Conservation (phyloP, 441 rosid species). For the Macaranga tanarius region DNA sequence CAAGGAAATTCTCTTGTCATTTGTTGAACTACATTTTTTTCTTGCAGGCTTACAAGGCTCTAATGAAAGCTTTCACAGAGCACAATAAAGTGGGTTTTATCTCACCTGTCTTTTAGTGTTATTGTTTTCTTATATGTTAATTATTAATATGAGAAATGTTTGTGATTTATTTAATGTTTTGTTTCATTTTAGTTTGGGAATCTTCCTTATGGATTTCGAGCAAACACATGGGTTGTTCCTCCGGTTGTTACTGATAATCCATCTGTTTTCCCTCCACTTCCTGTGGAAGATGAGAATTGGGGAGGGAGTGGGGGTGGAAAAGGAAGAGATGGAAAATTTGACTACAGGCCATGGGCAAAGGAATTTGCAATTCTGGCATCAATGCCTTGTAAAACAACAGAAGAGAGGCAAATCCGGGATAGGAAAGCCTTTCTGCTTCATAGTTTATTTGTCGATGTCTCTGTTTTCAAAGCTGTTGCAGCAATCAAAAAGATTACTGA, state of each 20-base stretch:
- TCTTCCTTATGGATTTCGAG: slow-evolving; percentile 69
- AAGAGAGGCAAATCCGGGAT: slow-evolving; percentile 63
- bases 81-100: slow-evolving; percentile 52
- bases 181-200: slow-evolving; percentile 55
- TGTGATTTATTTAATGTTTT: slow-evolving; percentile 11
- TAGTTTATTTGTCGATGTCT: slow-evolving; percentile 54
- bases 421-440: slow-evolving; percentile 72
- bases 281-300: slow-evolving; percentile 64
- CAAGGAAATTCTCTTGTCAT: background rate
- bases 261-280: slow-evolving; percentile 45
- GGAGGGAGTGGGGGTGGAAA: slow-evolving; percentile 70
- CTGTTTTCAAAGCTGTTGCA: slow-evolving; percentile 60
- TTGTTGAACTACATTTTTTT: slow-evolving; percentile 17
- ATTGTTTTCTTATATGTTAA: background rate
- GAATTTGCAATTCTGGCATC: slow-evolving; percentile 56
- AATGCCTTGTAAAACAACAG: slow-evolving; percentile 65
- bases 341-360: slow-evolving; percentile 69
- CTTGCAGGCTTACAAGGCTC: slow-evolving; percentile 64
- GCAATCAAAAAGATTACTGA: slow-evolving; percentile 37
- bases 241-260: slow-evolving; percentile 51
- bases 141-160: slow-evolving; percentile 8
- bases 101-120: background rate
- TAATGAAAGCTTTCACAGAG: slow-evolving; percentile 59
- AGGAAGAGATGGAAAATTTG: slow-evolving; percentile 52
- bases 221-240: slow-evolving; percentile 74